Conservation (phyloP, 1,284 basidiomycete species). For the Thelephora terrestris region DNA sequence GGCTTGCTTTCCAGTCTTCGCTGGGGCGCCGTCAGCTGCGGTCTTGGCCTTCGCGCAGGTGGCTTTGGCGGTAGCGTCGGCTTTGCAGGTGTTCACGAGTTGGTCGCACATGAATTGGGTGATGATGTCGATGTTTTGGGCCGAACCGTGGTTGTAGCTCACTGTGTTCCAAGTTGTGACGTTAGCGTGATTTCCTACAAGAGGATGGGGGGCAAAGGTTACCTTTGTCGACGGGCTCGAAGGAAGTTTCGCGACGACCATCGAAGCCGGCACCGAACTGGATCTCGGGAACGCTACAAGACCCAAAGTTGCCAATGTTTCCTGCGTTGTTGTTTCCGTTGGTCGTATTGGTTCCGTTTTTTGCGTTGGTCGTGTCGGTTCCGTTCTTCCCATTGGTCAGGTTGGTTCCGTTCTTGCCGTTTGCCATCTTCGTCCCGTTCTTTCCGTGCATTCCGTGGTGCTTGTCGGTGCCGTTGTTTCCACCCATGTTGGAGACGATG, state of each 20-base stretch:
- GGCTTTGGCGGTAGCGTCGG: conserved; percentile 38
- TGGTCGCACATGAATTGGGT: conserved; percentile 32
- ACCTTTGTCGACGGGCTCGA: conserved; percentile 38
- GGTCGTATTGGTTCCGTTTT: conserved; percentile 6
- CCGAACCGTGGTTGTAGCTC: conserved; percentile 43
- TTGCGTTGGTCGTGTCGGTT: conserved; percentile 11
- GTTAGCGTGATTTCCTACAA: background rate
- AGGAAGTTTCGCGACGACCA: conserved; percentile 40
- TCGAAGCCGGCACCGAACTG: conserved; percentile 43
- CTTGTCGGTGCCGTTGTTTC: too few relatives aligned
- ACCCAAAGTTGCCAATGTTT: conserved; percentile 31
- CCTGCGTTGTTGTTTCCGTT: conserved; percentile 1
- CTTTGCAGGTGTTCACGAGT: conserved; percentile 37
- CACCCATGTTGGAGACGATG: too few relatives aligned
- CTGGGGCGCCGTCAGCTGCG: conserved; percentile 31
- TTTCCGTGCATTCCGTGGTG: too few relatives aligned
- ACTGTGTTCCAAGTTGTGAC: conserved; percentile 17
- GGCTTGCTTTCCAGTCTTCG: conserved; percentile 42
- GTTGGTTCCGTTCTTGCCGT: conserved; percentile 5
- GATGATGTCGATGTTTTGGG: conserved; percentile 42
- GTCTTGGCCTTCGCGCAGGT: conserved; percentile 34
- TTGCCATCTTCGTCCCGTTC: too few relatives aligned
- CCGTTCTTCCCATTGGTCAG: conserved; percentile 10
- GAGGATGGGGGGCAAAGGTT: conserved; percentile 6
- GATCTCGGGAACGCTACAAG: conserved; percentile 39